phyloP scores from a whole-genome alignment of 371 early-diverging fungal genomes.

The Massospora cicadina region DNA sequence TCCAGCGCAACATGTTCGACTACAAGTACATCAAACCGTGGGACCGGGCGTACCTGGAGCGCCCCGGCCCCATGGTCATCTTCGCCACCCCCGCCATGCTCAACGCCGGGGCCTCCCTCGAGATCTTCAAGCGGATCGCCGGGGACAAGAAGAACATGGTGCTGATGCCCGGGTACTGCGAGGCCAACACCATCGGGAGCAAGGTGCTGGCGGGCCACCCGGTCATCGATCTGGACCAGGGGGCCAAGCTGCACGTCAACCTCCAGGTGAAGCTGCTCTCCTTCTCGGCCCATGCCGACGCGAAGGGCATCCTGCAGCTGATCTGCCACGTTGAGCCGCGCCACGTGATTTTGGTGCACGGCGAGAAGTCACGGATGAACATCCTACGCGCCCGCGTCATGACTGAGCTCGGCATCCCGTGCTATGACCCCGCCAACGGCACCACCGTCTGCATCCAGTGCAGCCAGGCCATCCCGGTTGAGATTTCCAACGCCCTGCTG shows the following conservation, averaged over 20 bases:
- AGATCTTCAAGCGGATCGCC: conserved; percentile 81
- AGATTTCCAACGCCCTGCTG: conserved; percentile 29
- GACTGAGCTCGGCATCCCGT: conserved; percentile 66
- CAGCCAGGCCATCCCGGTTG: conserved; percentile 29
- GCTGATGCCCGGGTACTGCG: conserved; percentile 88
- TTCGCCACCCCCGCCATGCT: conserved; percentile 96
- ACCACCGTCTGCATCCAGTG: conserved; percentile 46
- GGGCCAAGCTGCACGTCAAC: conserved; percentile 59
- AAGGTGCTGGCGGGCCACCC: conserved; percentile 84
- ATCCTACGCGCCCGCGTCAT: conserved; percentile 65
- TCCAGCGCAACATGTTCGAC: conserved; percentile 80
- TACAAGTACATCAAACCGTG: conserved; percentile 82
- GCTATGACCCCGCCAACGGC: conserved; percentile 82
- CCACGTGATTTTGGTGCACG: conserved; percentile 98
- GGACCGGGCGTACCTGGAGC: conserved; percentile 43
- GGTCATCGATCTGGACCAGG: conserved; percentile 56
- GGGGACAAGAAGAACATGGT: conserved; percentile 79
- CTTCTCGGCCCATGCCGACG: conserved; percentile 98
- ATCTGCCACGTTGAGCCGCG: conserved; percentile 82
- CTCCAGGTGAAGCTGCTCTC: conserved; percentile 87
- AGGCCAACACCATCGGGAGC: conserved; percentile 88
- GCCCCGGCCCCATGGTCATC: conserved; percentile 75
- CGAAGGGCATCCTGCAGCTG: conserved; percentile 94
- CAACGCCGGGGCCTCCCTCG: conserved; percentile 60
- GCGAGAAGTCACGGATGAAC: conserved; percentile 85